Conservation (phyloP, 1,139 yeast genomes). For the Barnettozyma hawaiiensis region DNA sequence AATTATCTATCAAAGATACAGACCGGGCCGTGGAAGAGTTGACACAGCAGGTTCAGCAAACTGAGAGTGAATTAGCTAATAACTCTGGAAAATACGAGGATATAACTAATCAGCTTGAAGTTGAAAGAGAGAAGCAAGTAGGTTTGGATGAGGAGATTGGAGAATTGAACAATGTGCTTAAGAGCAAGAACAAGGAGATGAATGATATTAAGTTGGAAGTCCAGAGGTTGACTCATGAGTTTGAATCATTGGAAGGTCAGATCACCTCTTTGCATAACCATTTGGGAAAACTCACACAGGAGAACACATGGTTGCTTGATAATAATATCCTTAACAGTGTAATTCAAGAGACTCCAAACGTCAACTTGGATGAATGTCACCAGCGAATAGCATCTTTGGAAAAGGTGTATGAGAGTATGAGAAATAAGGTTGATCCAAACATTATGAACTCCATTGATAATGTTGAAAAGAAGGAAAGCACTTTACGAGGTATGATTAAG, state of each 20-base stretch:
- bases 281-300: conserved; percentile 46
- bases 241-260: conserved; percentile 50
- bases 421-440: conserved; percentile 77
- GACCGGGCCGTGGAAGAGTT: conserved; percentile 37
- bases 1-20: conserved; percentile 38
- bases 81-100: conserved; percentile 32
- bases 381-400: conserved; percentile 51
- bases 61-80: conserved; percentile 29
- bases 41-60: conserved; percentile 29
- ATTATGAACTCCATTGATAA: conserved; percentile 93
- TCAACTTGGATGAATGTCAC: conserved; percentile 49
- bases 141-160: conserved; percentile 77
- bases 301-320: conserved; percentile 73
- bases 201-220: conserved; percentile 48
- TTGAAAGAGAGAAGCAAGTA: conserved; percentile 55
- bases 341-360: conserved; percentile 53
- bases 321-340: conserved; percentile 48
- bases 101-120: conserved; percentile 44
- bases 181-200: conserved; percentile 45
- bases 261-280: conserved; percentile 38
- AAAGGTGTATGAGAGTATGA: conserved; percentile 68
- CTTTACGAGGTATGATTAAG: conserved; percentile 72
- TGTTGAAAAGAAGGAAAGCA: conserved; percentile 81
- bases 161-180: conserved; percentile 51
- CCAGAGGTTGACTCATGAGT: conserved; percentile 59